Base-by-base conservation (phyloP, 805 yeast genomes). In the Wickerhamomyces subpelliculosus region DNA sequence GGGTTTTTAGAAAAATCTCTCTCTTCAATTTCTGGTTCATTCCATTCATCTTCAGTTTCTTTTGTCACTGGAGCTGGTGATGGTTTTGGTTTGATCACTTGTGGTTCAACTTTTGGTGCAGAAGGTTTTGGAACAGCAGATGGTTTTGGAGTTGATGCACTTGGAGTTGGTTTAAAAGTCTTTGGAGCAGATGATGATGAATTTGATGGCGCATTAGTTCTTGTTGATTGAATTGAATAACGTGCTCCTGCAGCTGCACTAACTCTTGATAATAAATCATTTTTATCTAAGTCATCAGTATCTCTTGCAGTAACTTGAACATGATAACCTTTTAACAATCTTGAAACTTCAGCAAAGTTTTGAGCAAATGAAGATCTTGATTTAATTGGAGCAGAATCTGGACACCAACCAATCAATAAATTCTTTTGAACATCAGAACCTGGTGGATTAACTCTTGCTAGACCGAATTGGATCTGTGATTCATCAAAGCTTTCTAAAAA, bases 241-340 rank as follows among this genome's bases (percentile, higher is more conserved):
- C 95, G 80, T 14, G 98, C 96, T 52, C 98, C 98, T 2, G 97
- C 84, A 25, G 97, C 96, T 48, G 86, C 83, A 46, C 85, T 79
- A 35, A 93, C 79, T 46, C 86, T 80, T 32, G 76, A 70, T 48
- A 87, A 60, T 41, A 93, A 73, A 42, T 84, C 94, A 20, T 71
- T 71, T 32, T 84, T 83, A 50, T 86, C 84, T 57, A 94, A 71
- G 60, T 93, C 98, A 54, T 88, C 96, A 31, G 75, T 68, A 55
- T 86, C 95, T 64, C 97, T 79, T n/a, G 97, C 97, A 35, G 96
- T 88, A 47, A 93, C 80, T 62, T 93, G 97, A 38, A 93, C 89
- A 58, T 93, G 98, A 64, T 90, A 93, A 34, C 95, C 95, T 48
- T 71, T 70, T 53, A 84, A 69, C 17, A 77, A 67, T 42, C 71